These are phyloP conservation scores for Talaromyces sp. DNA, from an alignment of 2,329 filamentous ascomycete genomes.

Conservation along the genomic window DNA sequence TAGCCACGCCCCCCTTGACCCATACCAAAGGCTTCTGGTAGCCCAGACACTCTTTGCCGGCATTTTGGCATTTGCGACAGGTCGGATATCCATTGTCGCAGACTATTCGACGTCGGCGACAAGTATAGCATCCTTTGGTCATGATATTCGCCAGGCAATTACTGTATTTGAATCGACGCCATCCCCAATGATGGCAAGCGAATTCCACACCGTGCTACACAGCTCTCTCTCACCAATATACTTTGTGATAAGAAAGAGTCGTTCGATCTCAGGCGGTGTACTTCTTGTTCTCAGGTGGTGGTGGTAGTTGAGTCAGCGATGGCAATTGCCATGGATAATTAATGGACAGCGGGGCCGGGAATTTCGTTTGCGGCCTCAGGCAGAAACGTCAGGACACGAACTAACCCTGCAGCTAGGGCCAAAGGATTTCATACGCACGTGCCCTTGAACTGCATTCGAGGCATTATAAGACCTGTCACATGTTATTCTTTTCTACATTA, in stretches of 20 bases:
- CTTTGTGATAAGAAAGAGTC: no score
- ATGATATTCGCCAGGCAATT: slow-evolving; percentile 23
- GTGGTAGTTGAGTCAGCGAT: neutral
- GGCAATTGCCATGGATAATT: neutral
- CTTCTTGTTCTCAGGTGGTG: no score
- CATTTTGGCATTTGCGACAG: slow-evolving; percentile 42
- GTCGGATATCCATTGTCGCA: slow-evolving; percentile 43
- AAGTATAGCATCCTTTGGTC: slow-evolving; percentile 44
- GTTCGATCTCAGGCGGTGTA: neutral
- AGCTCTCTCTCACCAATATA: no score
- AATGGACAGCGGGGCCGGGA: neutral
- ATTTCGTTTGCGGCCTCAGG: neutral
- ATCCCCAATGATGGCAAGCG: slow-evolving; percentile 5
- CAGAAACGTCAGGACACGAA: neutral
- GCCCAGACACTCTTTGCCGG: slow-evolving; percentile 43
- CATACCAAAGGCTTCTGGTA: slow-evolving; percentile 43
- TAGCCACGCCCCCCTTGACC: slow-evolving; percentile 43
- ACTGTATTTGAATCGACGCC: neutral
- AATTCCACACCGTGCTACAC: neutral
- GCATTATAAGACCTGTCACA: no score
- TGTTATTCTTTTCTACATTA: no score
- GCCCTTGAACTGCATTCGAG: neutral
- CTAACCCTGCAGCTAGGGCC: neutral
- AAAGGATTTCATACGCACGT: neutral
- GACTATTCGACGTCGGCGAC: slow-evolving; percentile 42